Conservation (phyloP, 1,284 basidiomycete genomes). For the Heterobasidion irregulare region DNA sequence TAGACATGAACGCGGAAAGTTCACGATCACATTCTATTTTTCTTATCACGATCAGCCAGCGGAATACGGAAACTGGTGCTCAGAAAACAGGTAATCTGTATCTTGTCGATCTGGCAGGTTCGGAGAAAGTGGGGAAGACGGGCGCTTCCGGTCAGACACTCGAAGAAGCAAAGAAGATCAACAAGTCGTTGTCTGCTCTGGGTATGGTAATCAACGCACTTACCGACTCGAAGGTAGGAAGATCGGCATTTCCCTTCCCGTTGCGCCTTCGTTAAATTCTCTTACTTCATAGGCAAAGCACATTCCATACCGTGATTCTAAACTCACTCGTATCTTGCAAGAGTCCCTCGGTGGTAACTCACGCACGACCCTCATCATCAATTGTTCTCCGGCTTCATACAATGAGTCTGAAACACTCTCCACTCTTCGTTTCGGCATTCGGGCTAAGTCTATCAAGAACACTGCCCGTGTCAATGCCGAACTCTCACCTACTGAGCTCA, state of each 20-base stretch:
- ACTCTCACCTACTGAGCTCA: conserved; percentile 94
- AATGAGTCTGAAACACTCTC: conserved; percentile 97
- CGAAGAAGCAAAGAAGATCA: conserved; percentile 99
- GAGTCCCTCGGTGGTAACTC: conserved; percentile 99
- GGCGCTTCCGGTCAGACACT: conserved; percentile 98
- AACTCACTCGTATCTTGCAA: conserved; percentile 98
- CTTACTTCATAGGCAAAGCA: conserved; percentile 71
- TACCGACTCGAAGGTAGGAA: conserved; percentile 85
- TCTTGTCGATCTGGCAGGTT: conserved; percentile 97
- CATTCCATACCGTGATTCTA: conserved; percentile 98
- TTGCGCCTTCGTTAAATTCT: neutral
- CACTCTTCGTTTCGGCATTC: conserved; percentile 96
- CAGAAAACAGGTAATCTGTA: conserved; percentile 97
- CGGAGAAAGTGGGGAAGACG: conserved; percentile 99
- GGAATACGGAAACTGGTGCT: conserved; percentile 93
- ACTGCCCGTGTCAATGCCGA: conserved; percentile 98
- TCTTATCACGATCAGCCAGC: conserved; percentile 93
- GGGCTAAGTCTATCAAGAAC: conserved; percentile 99
- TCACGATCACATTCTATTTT: conserved; percentile 99
- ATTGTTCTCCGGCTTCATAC: conserved; percentile 95
- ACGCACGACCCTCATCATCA: conserved; percentile 97
- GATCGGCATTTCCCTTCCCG: neutral
- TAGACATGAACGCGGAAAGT: conserved; percentile 99
- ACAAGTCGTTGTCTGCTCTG: conserved; percentile 94
- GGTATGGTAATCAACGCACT: conserved; percentile 99